Conservation (phyloP, 177 flowering plant genomes). For the Vitis hybrid region DNA sequence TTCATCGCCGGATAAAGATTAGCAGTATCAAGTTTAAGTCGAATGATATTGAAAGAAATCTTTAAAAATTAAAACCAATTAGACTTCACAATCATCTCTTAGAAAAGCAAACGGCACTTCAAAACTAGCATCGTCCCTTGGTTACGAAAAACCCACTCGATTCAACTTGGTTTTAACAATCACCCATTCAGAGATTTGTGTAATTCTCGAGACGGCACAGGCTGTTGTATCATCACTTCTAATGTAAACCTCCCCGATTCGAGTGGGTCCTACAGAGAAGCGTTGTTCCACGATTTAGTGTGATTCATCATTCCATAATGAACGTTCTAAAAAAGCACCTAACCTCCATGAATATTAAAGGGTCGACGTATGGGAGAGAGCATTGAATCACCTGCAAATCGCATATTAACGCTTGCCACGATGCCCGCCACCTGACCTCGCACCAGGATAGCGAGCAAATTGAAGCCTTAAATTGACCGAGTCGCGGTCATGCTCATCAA, state of each 20-base stretch:
- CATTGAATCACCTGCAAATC: constrained; percentile 53
- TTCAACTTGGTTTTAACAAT: constrained; percentile 22
- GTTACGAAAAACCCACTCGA: neutral
- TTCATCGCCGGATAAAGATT: too few relatives aligned
- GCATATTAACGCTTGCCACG: constrained; percentile 69
- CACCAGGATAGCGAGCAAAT: constrained; percentile 87
- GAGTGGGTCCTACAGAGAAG: constrained; percentile 44
- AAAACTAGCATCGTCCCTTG: constrained; percentile 3
- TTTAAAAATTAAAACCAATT: constrained; percentile 3
- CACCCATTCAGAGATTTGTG: neutral
- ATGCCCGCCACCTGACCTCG: constrained; percentile 76
- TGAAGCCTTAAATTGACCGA: constrained; percentile 69
- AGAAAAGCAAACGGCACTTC: constrained; percentile 11
- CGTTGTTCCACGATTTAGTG: constrained; percentile 34
- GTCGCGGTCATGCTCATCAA: constrained; percentile 78
- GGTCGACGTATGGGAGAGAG: constrained; percentile 17
- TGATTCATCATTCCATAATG: constrained; percentile 10
- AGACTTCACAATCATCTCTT: constrained; percentile 5
- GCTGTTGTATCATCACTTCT: constrained; percentile 16
- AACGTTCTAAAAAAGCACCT: constrained; percentile 17
- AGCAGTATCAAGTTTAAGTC: too few relatives aligned
- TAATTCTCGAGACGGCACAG: constrained; percentile 18
- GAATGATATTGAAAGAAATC: neutral
- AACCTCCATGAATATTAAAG: constrained; percentile 17
- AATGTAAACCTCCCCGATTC: constrained; percentile 16